Percentiles rank a stretch among this genome's conserved stretches.
These are phyloP conservation scores for Proteromonas lacertae DNA, from an alignment of 352 stramenopile genomes.

Conservation along the genomic window DNA sequence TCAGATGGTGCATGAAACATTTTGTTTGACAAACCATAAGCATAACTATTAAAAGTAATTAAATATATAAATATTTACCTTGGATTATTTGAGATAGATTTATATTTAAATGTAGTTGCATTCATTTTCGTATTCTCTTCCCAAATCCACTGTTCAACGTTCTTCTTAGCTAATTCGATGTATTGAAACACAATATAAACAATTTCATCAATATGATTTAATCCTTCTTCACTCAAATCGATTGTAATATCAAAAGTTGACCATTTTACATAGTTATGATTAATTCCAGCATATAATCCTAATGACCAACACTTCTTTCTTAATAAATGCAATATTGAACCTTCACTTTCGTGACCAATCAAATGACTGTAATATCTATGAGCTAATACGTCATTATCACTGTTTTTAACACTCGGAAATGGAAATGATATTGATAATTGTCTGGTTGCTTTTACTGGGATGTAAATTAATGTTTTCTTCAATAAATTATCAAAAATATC, in stretches of 20 bases:
- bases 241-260: too few species aligned
- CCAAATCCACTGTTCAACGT: too few species aligned
- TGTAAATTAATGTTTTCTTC: conserved; percentile 14
- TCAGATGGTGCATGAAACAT: too few species aligned
- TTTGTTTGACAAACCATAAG: too few species aligned
- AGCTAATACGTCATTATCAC: conserved; percentile 6
- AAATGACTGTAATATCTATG: conserved; percentile 41
- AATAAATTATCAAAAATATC: conserved; percentile 17
- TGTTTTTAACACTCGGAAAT: conserved; percentile 1
- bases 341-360: conserved; percentile 56
- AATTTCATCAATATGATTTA: conserved; percentile 10
- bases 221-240: conserved; percentile 8
- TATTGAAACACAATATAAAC: conserved; percentile 10
- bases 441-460: conserved; percentile 7
- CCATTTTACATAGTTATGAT: conserved; percentile 7
- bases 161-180: too few species aligned
- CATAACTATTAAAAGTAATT: too few species aligned
- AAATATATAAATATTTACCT: too few species aligned
- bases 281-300: conserved; percentile 16
- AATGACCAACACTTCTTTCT: conserved; percentile 40
- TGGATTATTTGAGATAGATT: too few species aligned
- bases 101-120: too few species aligned
- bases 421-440: not conserved
- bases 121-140: too few species aligned
- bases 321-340: conserved; percentile 55